Evolutionary conservation across 768 basidiomycete genomes (phyloP).

Genomic region (Hebeloma cylindrosporum): DNA sequence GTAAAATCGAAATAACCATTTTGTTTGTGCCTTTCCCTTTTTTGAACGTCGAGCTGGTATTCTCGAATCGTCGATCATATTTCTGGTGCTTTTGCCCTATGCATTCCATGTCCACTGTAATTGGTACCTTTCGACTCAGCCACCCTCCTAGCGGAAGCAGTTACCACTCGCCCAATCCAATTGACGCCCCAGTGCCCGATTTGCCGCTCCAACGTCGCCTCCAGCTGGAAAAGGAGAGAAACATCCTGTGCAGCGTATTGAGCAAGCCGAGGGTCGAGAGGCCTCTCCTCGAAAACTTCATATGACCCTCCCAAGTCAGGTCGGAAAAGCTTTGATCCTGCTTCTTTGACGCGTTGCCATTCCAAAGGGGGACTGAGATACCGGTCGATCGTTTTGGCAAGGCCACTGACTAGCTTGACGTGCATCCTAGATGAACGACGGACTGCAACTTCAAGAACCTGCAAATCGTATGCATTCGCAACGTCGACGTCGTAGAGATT

Average conservation of each 20-base stretch:
- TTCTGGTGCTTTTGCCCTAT: constrained; percentile 20
- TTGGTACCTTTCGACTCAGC: constrained; percentile 13
- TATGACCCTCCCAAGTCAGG: constrained; percentile 30
- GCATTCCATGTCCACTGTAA: constrained; percentile 10
- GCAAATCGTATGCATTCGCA: constrained; percentile 31
- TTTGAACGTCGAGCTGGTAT: too few relatives aligned
- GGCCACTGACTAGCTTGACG: constrained; percentile 14
- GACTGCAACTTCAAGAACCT: constrained; percentile 34
- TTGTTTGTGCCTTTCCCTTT: too few relatives aligned
- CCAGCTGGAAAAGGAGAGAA: constrained; percentile 25
- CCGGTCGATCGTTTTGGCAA: constrained; percentile 9
- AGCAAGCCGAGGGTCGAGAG: constrained; percentile 23
- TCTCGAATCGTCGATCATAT: too few relatives aligned
- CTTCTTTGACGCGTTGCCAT: constrained; percentile 32
- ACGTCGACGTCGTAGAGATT: constrained; percentile 29
- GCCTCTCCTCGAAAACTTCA: constrained; percentile 28
- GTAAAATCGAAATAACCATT: too few relatives aligned
- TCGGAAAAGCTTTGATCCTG: constrained; percentile 28
- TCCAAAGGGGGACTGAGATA: constrained; percentile 25
- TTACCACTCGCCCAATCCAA: constrained; percentile 13
- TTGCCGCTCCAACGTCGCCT: constrained; percentile 13
- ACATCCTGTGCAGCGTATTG: constrained; percentile 34
- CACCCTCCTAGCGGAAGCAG: constrained; percentile 14
- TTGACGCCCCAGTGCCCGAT: constrained; percentile 8
- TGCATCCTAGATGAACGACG: constrained; percentile 21